Evolutionary conservation across 257 asterid species (phyloP).

Genomic region (Scutellaria barbata): DNA sequence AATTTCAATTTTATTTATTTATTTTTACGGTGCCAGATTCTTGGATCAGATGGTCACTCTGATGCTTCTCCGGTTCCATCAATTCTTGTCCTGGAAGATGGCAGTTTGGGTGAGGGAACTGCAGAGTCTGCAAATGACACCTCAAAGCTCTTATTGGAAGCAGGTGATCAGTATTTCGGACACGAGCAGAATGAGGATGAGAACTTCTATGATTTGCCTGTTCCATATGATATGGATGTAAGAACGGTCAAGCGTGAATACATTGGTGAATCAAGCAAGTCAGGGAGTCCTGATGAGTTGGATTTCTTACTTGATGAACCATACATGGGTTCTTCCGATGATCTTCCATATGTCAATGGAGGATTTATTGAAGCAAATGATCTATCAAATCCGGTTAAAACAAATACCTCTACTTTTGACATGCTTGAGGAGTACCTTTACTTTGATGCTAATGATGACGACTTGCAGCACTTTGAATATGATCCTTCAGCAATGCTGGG

Average conservation of each 20-base stretch:
- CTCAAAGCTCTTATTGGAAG: conserved; percentile 36
- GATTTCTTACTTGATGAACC: conserved; percentile 73
- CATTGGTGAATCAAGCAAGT: conserved; percentile 72
- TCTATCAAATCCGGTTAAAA: conserved; percentile 56
- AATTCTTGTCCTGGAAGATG: conserved; percentile 44
- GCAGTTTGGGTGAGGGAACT: conserved; percentile 49
- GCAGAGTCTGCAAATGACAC: conserved; percentile 47
- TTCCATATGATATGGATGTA: conserved; percentile 42
- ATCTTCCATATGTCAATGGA: conserved; percentile 54
- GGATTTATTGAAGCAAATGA: conserved; percentile 77
- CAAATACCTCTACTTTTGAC: conserved; percentile 52
- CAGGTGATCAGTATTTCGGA: conserved; percentile 43
- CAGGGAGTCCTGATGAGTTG: conserved; percentile 46
- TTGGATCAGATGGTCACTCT: conserved; percentile 53
- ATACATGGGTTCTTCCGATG: conserved; percentile 49
- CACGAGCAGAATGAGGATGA: conserved; percentile 46
- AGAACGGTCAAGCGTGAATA: conserved; percentile 73
- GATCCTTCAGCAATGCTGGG: conserved; percentile 55
- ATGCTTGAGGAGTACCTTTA: conserved; percentile 74
- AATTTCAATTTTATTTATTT: neutral
- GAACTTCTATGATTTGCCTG: conserved; percentile 48
- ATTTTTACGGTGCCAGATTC: conserved; percentile 56
- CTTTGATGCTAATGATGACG: conserved; percentile 60
- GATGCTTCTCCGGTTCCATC: conserved; percentile 47
- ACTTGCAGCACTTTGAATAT: conserved; percentile 40